A percentile compares a stretch with the other conserved stretches of the same genome.
These are phyloP conservation scores for Ogataea neopini DNA, from an alignment of 805 yeast genomes.

Conservation along the genomic window DNA sequence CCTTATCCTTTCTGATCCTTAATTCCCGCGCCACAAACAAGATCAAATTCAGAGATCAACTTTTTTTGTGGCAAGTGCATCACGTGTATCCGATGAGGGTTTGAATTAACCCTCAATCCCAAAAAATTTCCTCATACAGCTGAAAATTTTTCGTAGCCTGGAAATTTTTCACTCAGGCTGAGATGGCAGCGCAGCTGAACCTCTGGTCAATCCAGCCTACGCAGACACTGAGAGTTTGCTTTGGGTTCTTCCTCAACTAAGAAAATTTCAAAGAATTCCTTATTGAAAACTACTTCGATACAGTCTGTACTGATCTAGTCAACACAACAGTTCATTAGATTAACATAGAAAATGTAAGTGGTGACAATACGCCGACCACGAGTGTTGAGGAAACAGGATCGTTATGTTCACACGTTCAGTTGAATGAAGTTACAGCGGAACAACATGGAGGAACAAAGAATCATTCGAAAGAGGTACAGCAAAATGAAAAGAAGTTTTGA, in stretches of 20 bases:
- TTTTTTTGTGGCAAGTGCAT: background rate
- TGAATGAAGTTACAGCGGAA: no score
- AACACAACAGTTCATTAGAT: slow-evolving; percentile 6
- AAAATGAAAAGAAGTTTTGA: no score
- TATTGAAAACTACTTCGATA: background rate
- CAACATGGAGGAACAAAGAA: background rate
- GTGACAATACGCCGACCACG: background rate
- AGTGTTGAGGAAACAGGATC: slow-evolving; percentile 1
- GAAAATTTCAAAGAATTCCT: background rate
- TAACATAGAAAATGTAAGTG: slow-evolving; percentile 19
- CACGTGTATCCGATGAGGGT: slow-evolving; percentile 6
- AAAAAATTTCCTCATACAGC: slow-evolving; percentile 5
- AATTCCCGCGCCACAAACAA: slow-evolving; percentile 4
- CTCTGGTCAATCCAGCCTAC: slow-evolving; percentile 2
- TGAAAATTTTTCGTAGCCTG: slow-evolving; percentile 10
- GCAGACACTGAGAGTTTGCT: slow-evolving; percentile 8
- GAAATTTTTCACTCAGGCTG: slow-evolving; percentile 8
- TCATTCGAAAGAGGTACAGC: no score
- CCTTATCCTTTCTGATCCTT: no score
- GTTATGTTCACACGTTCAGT: background rate
- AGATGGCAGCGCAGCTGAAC: background rate
- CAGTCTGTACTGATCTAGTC: background rate
- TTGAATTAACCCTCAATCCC: slow-evolving; percentile 1
- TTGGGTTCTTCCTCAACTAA: slow-evolving; percentile 6
- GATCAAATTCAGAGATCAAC: background rate